phyloP scores from a whole-genome alignment of 2,329 filamentous ascomycete genomes.

The Verticillium nubilum region DNA sequence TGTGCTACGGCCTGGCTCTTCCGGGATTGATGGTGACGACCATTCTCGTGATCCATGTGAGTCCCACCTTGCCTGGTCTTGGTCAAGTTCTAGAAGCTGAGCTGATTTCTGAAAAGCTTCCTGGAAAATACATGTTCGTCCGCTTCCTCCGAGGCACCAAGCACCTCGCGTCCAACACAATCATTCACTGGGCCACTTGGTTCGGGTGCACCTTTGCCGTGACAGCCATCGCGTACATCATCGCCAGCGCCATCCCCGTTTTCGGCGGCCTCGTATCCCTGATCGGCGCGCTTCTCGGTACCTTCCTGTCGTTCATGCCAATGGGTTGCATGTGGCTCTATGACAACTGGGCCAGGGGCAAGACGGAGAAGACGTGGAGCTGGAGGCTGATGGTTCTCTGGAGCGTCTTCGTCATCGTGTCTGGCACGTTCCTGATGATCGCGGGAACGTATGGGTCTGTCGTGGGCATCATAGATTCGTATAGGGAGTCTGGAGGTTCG shows the following conservation, averaged over 20 bases:
- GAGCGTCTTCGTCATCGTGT: slow-evolving; percentile 25
- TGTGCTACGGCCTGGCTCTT: slow-evolving; percentile 34
- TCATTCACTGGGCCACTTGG: slow-evolving; percentile 24
- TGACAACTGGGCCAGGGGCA: slow-evolving; percentile 27
- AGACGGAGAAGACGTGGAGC: slow-evolving; percentile 6
- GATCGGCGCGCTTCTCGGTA: slow-evolving; percentile 19
- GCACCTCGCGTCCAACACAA: slow-evolving; percentile 21
- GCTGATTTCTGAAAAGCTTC: slow-evolving; percentile 7
- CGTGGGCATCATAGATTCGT: slow-evolving; percentile 29
- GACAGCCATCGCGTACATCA: slow-evolving; percentile 19
- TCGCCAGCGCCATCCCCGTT: slow-evolving; percentile 21
- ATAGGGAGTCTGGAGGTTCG: slow-evolving; percentile 26
- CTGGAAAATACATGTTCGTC: slow-evolving; percentile 20
- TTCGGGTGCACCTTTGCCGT: slow-evolving; percentile 20
- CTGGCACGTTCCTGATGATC: slow-evolving; percentile 34
- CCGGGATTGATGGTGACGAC: slow-evolving; percentile 22
- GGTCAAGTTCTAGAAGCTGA: background rate
- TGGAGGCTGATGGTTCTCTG: slow-evolving; percentile 15
- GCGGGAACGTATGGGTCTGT: slow-evolving; percentile 38
- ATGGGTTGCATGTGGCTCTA: slow-evolving; percentile 36
- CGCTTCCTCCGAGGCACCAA: slow-evolving; percentile 20
- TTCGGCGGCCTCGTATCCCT: slow-evolving; percentile 21
- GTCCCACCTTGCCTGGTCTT: background rate
- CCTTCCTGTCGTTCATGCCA: slow-evolving; percentile 19
- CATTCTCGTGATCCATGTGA: slow-evolving; percentile 21